Percentiles rank a stretch among this genome's conserved stretches.
Conservation (phyloP, 768 basidiomycete species). For the Boletus bicolor region DNA sequence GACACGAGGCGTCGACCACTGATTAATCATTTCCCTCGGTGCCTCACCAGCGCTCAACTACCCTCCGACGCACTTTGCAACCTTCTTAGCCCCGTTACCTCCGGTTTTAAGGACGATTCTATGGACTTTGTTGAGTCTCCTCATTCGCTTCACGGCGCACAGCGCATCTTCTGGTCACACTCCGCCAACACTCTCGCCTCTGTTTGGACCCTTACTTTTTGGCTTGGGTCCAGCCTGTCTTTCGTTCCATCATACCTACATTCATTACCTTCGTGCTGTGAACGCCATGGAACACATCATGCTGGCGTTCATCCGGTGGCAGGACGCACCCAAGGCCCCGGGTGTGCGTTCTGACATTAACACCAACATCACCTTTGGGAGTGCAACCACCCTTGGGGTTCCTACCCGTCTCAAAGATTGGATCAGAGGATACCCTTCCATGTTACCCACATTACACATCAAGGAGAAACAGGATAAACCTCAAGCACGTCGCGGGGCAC, state of each 20-base stretch:
- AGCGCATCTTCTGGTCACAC: conserved; percentile 85
- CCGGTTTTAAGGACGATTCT: conserved; percentile 58
- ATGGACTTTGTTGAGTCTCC: conserved; percentile 71
- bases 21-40: conserved; percentile 20
- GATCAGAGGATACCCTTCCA: conserved; percentile 86
- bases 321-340: conserved; percentile 51
- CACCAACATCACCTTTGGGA: conserved; percentile 39
- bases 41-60: conserved; percentile 50
- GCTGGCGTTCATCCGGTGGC: conserved; percentile 85
- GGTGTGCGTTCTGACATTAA: conserved; percentile 28
- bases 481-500: conserved; percentile 70
- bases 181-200: conserved; percentile 81
- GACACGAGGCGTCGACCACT: conserved; percentile 21
- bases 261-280: conserved; percentile 73
- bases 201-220: conserved; percentile 88
- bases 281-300: conserved; percentile 91
- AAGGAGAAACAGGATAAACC: conserved; percentile 48
- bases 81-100: conserved; percentile 56
- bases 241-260: conserved; percentile 56
- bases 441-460: conserved; percentile 61
- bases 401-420: conserved; percentile 88
- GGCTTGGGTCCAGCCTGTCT: conserved; percentile 60
- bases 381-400: conserved; percentile 60
- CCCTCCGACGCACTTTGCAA: conserved; percentile 68
- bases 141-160: conserved; percentile 80